Conservation (phyloP, 495 filamentous ascomycete genomes). For the Margaritispora aquatica region DNA sequence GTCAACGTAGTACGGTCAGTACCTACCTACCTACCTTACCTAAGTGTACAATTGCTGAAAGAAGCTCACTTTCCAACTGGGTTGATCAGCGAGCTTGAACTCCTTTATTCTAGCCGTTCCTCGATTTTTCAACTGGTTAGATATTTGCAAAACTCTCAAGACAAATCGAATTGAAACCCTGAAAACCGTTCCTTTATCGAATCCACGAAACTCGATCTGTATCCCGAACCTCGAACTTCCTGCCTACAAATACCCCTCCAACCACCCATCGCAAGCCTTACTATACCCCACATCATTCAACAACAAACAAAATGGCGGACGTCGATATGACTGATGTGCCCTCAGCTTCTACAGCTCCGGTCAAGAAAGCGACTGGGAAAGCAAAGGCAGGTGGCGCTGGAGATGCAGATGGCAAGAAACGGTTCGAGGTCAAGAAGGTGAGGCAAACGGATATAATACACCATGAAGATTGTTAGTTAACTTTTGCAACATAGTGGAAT, state of each 20-base stretch:
- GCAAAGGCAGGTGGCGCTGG: constrained; percentile 44
- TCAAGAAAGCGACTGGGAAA: constrained; percentile 53
- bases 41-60: too few species aligned
- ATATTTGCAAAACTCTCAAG: too few species aligned
- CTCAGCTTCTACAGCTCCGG: constrained; percentile 38
- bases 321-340: constrained; percentile 93
- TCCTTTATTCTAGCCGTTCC: too few species aligned
- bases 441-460: neutral
- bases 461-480: constrained; percentile 2
- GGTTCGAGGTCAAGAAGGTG: constrained; percentile 99
- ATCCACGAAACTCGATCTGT: too few species aligned
- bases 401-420: constrained; percentile 69
- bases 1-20: neutral
- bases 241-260: constrained; percentile 16
- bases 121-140: too few species aligned
- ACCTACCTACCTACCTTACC: too few species aligned
- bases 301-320: constrained; percentile 70
- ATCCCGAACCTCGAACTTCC: neutral
- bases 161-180: too few species aligned
- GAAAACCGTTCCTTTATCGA: too few species aligned
- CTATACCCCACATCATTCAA: constrained; percentile 1
- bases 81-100: too few species aligned
- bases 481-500: constrained; percentile 71
- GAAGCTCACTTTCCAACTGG: too few species aligned
- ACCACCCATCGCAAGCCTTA: constrained; percentile 9